Evolutionary conservation across 148 eudicot species (phyloP).

Genomic region (Diospyros lotus): DNA sequence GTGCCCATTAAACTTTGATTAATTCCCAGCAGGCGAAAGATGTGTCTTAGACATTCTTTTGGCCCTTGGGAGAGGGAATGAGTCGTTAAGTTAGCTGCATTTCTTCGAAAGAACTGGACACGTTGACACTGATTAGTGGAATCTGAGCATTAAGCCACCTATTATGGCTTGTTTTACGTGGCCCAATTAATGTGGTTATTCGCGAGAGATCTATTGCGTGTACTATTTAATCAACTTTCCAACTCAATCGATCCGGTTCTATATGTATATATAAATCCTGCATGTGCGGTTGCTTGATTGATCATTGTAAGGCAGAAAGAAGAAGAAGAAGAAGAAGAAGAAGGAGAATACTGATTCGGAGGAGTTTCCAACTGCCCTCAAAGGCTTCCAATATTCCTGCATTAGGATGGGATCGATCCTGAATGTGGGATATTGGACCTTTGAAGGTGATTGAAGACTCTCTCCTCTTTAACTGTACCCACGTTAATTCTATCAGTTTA

Average conservation of each 20-base stretch:
- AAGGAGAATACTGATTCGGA: neutral
- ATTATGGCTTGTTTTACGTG: neutral
- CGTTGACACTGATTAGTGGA: neutral
- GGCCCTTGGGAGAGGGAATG: neutral
- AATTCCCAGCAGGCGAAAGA: too few species aligned
- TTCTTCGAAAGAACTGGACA: neutral
- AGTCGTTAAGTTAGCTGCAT: neutral
- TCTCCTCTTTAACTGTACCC: neutral
- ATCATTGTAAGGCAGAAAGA: neutral
- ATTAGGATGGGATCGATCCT: neutral
- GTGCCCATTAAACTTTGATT: too few species aligned
- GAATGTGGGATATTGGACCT: constrained; percentile 13
- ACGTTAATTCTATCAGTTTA: too few species aligned
- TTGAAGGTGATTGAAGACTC: constrained; percentile 13
- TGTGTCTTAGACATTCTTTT: neutral
- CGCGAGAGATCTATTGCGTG: neutral
- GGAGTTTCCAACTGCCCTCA: constrained; percentile 17
- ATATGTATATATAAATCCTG: too few species aligned
- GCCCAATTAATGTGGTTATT: neutral
- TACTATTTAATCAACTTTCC: neutral
- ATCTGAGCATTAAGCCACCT: neutral
- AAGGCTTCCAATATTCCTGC: constrained; percentile 20
- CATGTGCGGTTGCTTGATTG: neutral
- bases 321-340: neutral
- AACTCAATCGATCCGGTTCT: neutral